Evolutionary conservation across 805 yeast species (phyloP), one percentile per base, ranked within the genome.

Genomic region (Myxozyma neglecta): DNA sequence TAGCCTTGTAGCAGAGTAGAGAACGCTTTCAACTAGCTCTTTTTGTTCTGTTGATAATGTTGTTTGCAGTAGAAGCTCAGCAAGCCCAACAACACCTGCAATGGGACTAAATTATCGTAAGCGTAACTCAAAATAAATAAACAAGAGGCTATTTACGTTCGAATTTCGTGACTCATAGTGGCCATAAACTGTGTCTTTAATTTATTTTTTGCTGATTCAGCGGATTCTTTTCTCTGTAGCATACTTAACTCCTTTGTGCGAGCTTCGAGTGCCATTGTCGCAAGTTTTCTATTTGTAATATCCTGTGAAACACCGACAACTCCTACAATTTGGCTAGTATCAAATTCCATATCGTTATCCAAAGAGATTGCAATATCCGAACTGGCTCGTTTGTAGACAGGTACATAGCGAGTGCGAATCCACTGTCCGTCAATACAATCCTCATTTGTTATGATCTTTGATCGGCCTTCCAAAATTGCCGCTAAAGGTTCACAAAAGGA

Each of bases 181-280:
- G 62, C 62, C 59, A 59, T 40, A 43, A 59, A 59, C 55, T 59
- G 54, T 14, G 60, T 47, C 34, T 59, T 59, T 45, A 57, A 7
- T 35, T 42, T 39, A 39, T 35, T 56, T 44, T 53, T 64, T 32
- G 18, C 59, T 8, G 43, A 37, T 37, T 20, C 62, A 10, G 53
- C 62, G 8, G 55, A 53, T 16, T 57, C 61, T 35, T 57, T 57
- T 37, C 14, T 11, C 44, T 51, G 52, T 16, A 57, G 34, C 46
- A 43, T 20, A 35, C 47, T 53, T 7, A 46, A 16, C 45, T 57
- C 61, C 18, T 24, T 44, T 14, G 56, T 53, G 16, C 61, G 29
- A 18, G 57, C 60, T 36, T 57, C 61, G 7, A 57, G 36, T 18
- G 61, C 61, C 37, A 53, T 6, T 3, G 48, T 18, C 5, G 61